phyloP scores from a whole-genome alignment of 2,329 filamentous ascomycete genomes.

The Fusarium penzigii region DNA sequence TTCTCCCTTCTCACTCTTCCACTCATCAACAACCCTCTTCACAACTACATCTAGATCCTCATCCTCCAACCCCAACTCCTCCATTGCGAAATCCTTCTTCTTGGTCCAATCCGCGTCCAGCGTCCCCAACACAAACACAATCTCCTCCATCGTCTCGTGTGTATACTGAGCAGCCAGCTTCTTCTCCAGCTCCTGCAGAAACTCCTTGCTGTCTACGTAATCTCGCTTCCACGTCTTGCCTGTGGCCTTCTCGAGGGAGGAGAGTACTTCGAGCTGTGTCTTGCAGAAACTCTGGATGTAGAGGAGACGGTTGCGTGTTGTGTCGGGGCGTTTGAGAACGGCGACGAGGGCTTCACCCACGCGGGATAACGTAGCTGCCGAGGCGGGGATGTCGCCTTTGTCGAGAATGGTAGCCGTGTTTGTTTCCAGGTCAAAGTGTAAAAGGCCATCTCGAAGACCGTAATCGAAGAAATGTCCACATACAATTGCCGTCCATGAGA shows the following conservation, averaged over 20 bases:
- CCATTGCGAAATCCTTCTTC: conserved; percentile 47
- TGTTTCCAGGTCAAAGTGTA: conserved; percentile 46
- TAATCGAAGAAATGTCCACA: conserved; percentile 53
- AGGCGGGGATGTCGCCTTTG: conserved; percentile 51
- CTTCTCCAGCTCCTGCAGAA: conserved; percentile 39
- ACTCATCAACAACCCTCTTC: conserved; percentile 32
- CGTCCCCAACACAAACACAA: conserved; percentile 51
- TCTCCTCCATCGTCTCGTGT: conserved; percentile 42
- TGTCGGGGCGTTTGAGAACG: conserved; percentile 48
- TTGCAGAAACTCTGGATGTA: conserved; percentile 48
- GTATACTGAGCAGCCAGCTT: conserved; percentile 40
- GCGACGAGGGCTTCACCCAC: conserved; percentile 52
- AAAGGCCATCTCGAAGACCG: conserved; percentile 39
- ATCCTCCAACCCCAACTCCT: conserved; percentile 46
- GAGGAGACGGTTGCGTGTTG: conserved; percentile 53
- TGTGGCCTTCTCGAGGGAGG: conserved; percentile 51
- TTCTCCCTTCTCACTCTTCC: conserved; percentile 15
- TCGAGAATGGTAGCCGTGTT: conserved; percentile 50
- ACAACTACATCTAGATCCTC: conserved; percentile 48
- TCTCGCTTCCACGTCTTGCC: conserved; percentile 40
- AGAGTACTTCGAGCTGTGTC: conserved; percentile 50
- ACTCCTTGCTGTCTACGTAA: conserved; percentile 40
- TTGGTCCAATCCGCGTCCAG: conserved; percentile 51
- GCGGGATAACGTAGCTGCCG: conserved; percentile 48
- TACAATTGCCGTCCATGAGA: conserved; percentile 54